phyloP scores from a whole-genome alignment of 1,284 basidiomycete genomes.

The Fistulina hepatica region DNA sequence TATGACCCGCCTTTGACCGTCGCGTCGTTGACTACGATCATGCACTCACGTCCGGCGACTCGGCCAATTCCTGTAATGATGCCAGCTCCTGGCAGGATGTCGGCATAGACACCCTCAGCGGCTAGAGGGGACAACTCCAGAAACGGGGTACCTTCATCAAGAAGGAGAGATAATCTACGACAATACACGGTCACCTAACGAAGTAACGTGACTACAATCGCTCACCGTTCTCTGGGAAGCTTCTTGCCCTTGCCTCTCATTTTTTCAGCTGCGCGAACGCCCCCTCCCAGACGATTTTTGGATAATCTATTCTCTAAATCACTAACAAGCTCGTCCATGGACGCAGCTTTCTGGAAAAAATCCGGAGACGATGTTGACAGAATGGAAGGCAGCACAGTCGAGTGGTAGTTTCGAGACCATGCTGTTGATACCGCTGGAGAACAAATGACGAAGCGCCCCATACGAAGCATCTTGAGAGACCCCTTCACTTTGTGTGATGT shows the following conservation, averaged over 20 bases:
- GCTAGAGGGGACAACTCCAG: conserved; percentile 82
- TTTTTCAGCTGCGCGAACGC: conserved; percentile 61
- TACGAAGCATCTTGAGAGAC: too few relatives aligned
- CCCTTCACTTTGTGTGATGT: too few relatives aligned
- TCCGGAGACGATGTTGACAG: conserved; percentile 60
- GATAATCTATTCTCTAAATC: conserved; percentile 52
- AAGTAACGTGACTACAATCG: conserved; percentile 7
- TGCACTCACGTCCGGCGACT: conserved; percentile 76
- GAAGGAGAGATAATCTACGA: conserved; percentile 36
- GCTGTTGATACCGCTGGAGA: conserved; percentile 7
- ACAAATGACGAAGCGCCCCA: too few relatives aligned
- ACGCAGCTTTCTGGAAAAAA: conserved; percentile 50
- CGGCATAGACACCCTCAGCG: conserved; percentile 79
- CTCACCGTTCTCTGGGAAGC: conserved; percentile 76
- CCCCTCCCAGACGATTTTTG: conserved; percentile 49
- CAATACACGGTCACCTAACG: background rate
- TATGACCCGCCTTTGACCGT: conserved; percentile 92
- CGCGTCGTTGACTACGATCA: conserved; percentile 88
- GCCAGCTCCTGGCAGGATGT: conserved; percentile 80
- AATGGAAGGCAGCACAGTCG: conserved; percentile 60
- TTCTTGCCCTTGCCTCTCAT: conserved; percentile 77
- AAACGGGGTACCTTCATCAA: conserved; percentile 86
- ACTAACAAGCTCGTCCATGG: conserved; percentile 58
- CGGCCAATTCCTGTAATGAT: conserved; percentile 83
- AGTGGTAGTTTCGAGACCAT: conserved; percentile 40